phyloP scores from a whole-genome alignment of 208 protist species.

The Trichomonas vaginalis region DNA sequence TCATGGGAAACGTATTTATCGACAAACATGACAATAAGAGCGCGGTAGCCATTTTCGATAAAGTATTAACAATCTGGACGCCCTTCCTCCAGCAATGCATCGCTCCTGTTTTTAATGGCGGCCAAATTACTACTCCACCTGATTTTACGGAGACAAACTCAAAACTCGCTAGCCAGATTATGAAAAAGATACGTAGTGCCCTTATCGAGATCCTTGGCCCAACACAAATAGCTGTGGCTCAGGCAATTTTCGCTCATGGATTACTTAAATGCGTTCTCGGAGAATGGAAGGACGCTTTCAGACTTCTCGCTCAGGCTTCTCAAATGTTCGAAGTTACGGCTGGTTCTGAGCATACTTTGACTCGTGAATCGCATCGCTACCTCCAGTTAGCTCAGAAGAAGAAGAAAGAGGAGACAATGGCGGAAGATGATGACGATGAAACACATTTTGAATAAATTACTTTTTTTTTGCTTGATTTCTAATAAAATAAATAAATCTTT shows the following conservation, averaged over 20 bases:
- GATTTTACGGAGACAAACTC: neutral
- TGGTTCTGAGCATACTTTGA: neutral
- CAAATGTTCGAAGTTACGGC: constrained; percentile 13
- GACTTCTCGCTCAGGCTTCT: neutral
- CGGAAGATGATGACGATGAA: neutral
- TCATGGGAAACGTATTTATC: neutral
- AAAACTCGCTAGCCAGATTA: neutral
- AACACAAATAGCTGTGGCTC: constrained; percentile 13
- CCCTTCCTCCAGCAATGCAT: constrained; percentile 10
- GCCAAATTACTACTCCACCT: neutral
- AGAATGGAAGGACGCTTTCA: constrained; percentile 9
- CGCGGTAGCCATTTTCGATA: neutral
- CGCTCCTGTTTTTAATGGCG: neutral
- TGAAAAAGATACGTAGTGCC: neutral
- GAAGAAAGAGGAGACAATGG: neutral
- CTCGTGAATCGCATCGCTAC: neutral
- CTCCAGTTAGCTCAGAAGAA: neutral
- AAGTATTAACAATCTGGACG: neutral
- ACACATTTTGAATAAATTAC: neutral
- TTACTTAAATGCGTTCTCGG: neutral
- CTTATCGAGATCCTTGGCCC: neutral
- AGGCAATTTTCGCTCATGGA: neutral
- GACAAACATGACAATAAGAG: neutral
- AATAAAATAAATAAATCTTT: no score
- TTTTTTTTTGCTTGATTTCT: no score